Base-by-base conservation (phyloP, 805 yeast species). In the Trichomonascus vanleenenianus region DNA sequence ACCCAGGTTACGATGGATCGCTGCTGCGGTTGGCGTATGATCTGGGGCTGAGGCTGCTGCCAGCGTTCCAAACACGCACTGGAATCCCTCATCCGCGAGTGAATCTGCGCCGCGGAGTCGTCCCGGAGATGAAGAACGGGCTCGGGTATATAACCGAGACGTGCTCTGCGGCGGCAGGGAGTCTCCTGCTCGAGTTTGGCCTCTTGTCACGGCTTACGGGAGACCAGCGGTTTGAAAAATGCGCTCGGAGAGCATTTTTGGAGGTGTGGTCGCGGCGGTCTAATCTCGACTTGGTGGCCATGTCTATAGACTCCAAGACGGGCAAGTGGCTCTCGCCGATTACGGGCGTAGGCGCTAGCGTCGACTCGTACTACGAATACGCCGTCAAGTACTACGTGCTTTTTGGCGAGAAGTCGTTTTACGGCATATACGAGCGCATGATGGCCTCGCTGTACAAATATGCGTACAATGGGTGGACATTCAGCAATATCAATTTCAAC, bases 301-400 rank as follows among this genome's bases (percentile, higher is more conserved):
- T 84, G 85, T 73, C 89, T 0, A 67, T 88, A 3, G 80, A 82
- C 49, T 82, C 89, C 0, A 56, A 68, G 1, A 63, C 70, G 0
- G 77, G 79, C 31, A 57, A 60, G 33, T 79, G 85, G 78, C 63
- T 69, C 35, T 82, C 82, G 46, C 60, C 72, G 0, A 63, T 79
- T 35, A 77, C 93, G 0, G 96, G 96, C 0, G 72, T 85, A 8
- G 97, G 97, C 2, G 97, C 97, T 0, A 83, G 95, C 2, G 76
- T 86, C 12, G 97, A 89, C 62, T 86, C 96, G 0, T 85, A 85
- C 57, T 89, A 82, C 59, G 97, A 89, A 58, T 85, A 88, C 62
- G 84, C 95, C 0, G 70, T 86, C 36, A 89, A 89, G 59, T 79
- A 81, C 16, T 68, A 88, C 2, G 73, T 89, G 9, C 58, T 89